Evolutionary conservation across 345 rosid species (phyloP), one percentile per base, ranked within the genome.

Genomic region (Arabidopsis suecica): DNA sequence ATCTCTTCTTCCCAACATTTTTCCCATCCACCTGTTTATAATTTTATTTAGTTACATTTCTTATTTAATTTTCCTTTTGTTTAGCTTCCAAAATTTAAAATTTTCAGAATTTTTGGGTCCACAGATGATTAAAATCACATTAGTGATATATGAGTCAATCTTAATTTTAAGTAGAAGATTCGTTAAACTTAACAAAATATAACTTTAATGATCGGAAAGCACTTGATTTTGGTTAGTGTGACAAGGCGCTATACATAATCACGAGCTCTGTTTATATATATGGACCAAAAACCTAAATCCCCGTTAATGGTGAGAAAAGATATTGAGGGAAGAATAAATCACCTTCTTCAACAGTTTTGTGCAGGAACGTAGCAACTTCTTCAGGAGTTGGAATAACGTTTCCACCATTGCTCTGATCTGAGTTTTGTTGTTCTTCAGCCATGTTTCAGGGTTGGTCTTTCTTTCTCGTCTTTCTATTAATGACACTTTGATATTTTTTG

Each of bases 1-100:
- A 80, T 67, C 32, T 67, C 73, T 5, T 74, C 79, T 64, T 47
- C 71, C 82, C 82, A 80, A 67, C 82, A 80, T 63, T 74, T 75
- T 16, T 80, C 77, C 82, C 82, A 80, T 54, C 82, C 82, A 63
- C 79, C 82, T 80, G 11, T 6, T 36, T 9, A 5, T 59, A 7
- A 10, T 36, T 56, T 37, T 28, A 11, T 16, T 58, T 3, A 53
- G 37, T 55, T 14, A 37, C 54, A 58, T 38, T 16, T 16, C n/a
- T 51, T 33, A 12, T 45, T 11, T 65, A 3, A 8, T 7, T 2
- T 10, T 42, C 0, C 14, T 44, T 41, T 42, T 54, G n/a, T 44
- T 32, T 10, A 34, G 47, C 40, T 10, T 20, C 3, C 6, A 0
- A 44, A n/a, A 60, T 60, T 25, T 5, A 28, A 16, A 60, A 28